Evolutionary conservation across 192 early-diverging fungal genomes (phyloP), one percentile per base, ranked within the genome.

Genomic region (Jimgerdemannia lactiflua): DNA sequence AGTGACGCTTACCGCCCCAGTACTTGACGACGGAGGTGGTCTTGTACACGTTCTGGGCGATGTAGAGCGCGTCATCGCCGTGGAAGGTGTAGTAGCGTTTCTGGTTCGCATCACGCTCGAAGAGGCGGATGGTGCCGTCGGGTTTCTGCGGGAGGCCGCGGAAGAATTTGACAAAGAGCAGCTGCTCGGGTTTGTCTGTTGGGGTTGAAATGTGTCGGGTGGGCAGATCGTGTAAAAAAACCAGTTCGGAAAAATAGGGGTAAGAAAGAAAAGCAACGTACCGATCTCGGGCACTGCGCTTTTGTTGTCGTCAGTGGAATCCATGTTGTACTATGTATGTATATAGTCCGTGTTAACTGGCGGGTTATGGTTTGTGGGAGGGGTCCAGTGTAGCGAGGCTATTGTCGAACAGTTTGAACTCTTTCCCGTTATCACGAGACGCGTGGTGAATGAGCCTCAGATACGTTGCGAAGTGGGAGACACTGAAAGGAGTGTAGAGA

Each of bases 21-120:
- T 95, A 92, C 78, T 97, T 98, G 80, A 99, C 86, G 20, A 96
- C 96, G 0, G 96, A 91, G 9, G 92, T 87, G 4, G 97, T 98
- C 71, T 97, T 95, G 89, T 95, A 98, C 8, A 99, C 89, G 29
- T 82, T 78, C 42, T 93, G 86, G 6, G 97, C 96, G 43, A 96
- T 88, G 79, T 91, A 94, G n/a, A 90, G 80, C 1, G 97, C 96
- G 78, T 99, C 95, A 11, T 91, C 87, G 7, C 94, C 96, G 72
- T 97, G 96, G 0, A 95, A 91, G 64, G 90, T 95, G 80, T 97
- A 99, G 83, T 93, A 97, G 44, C 93, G 89, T 74, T 85, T 77
- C 67, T 72, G 78, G n/a, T 74, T 74, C 18, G 82, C 78, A 65
- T 88, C 89, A 64, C 93, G 86, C 72, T 95, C 92, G 66, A 95